Evolutionary conservation across 306 rosid genomes (phyloP).

Genomic region (Benincasa hispida): DNA sequence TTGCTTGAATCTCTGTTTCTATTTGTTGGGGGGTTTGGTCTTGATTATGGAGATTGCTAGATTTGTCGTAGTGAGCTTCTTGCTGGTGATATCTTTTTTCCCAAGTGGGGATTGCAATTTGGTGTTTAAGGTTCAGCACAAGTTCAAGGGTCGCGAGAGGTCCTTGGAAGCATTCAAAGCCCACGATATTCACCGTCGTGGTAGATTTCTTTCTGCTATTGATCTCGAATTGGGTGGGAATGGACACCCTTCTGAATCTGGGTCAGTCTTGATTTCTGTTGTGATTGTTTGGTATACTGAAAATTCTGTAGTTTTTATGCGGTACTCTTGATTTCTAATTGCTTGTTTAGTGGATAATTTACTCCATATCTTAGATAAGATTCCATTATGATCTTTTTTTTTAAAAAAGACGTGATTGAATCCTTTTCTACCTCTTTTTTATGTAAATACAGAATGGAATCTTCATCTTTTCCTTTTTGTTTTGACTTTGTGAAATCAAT

Average conservation of each 20-base stretch:
- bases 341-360: neutral
- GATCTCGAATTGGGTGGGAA: constrained; percentile 73
- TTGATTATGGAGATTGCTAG: constrained; percentile 34
- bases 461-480: neutral
- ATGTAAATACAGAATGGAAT: neutral
- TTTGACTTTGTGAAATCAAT: neutral
- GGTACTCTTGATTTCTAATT: neutral
- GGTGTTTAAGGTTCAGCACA: constrained; percentile 46
- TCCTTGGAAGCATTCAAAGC: constrained; percentile 38
- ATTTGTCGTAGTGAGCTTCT: constrained; percentile 11
- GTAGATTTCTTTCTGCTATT: constrained; percentile 51
- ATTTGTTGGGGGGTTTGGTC: neutral
- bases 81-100: constrained; percentile 13
- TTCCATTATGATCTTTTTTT: neutral
- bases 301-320: neutral
- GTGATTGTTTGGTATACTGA: neutral
- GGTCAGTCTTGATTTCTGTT: constrained; percentile 26
- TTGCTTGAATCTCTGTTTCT: neutral
- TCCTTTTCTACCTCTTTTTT: neutral
- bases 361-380: neutral
- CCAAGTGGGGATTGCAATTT: constrained; percentile 30
- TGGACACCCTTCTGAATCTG: constrained; percentile 54
- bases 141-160: constrained; percentile 35
- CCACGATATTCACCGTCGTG: constrained; percentile 59
- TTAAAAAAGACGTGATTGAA: neutral